These are phyloP conservation scores for Bruguiera gymnorhiza DNA, from an alignment of 345 rosid species.

Conservation along the genomic window DNA sequence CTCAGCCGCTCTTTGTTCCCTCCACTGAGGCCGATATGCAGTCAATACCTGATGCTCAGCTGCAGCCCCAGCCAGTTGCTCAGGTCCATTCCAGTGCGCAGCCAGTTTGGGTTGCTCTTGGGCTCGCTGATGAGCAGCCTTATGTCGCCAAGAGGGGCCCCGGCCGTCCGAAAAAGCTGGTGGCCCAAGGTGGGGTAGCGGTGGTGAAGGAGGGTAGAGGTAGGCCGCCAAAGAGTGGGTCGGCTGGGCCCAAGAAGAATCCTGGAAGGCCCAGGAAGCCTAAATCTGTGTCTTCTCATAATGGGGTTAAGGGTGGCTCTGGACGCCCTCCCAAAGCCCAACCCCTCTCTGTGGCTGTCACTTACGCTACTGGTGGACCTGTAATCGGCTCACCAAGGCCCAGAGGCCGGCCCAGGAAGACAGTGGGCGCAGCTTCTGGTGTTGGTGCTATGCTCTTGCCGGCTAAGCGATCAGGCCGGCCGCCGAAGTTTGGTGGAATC, in stretches of 20 bases:
- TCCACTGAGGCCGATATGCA: background rate
- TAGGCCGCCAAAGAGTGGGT: conserved; percentile 32
- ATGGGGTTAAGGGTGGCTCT: conserved; percentile 26
- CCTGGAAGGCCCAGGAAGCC: conserved; percentile 44
- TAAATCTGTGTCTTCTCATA: conserved; percentile 21
- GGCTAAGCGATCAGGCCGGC: conserved; percentile 49
- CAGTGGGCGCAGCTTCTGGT: background rate
- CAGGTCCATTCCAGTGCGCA: background rate
- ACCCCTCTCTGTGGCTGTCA: conserved; percentile 20
- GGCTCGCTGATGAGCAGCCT: conserved; percentile 2
- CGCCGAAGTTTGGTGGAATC: conserved; percentile 39
- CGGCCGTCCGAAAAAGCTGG: conserved; percentile 49
- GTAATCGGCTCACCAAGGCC: conserved; percentile 23
- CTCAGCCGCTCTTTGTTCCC: background rate
- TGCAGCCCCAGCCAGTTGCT: background rate
- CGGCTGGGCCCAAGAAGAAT: conserved; percentile 24
- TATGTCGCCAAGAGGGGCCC: conserved; percentile 25
- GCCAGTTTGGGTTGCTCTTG: conserved; percentile 8
- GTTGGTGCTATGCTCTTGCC: conserved; percentile 17
- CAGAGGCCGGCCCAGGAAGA: conserved; percentile 59
- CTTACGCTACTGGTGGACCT: conserved; percentile 14
- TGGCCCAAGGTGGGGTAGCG: conserved; percentile 3
- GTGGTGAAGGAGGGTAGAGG: conserved; percentile 37
- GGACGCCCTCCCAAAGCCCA: conserved; percentile 34
- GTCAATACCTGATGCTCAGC: too few relatives aligned